Base-by-base conservation (phyloP, 257 asterid genomes). In the Plantago elongata region DNA sequence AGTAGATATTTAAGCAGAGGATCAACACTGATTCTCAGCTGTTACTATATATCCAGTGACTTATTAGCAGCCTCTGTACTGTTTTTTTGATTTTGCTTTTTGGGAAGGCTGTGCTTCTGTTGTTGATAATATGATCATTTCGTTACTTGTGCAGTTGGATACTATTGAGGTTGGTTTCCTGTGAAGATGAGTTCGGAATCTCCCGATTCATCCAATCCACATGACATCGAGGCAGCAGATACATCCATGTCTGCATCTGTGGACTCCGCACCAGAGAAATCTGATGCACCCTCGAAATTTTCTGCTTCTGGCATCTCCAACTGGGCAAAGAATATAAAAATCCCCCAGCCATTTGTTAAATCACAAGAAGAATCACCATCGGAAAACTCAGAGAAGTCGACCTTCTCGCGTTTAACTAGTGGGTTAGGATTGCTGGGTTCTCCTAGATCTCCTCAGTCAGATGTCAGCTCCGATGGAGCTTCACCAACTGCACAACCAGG, bases 271-370 rank as follows among this genome's bases (percentile, higher is more conserved):
- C 79, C 77, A 51, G 77, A 68, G 54, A 78, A 72, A 58, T 55
- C 88, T 30, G 77, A 78, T 0, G 69, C 66, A 13, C 77, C 90
- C 43, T 78, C 97, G 47, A 92, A 76, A 74, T 74, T 78, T 50
- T 83, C 98, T 42, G 74, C 85, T 61, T 78, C 98, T 68, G 96
- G 92, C 42, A 88, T 91, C 76, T 83, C 96, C 65, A 66, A 76
- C 22, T 93, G 99, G 99, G 97, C 99, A 18, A 93, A 85, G 64
- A 87, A 78, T 69, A 70, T 93, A 54, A 93, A 93, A 79, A 80
- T 93, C 65, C 78, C 99, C 42, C 91, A 83, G 78, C 82, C 99
- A 55, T 82, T 93, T 66, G 77, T 57, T 37, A 86, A 88, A 47
- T 77, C 96, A 11, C 95, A 74, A 66, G 95, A 87, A 52, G 91